These are phyloP conservation scores for Lyophyllum decastes DNA, from an alignment of 768 basidiomycete species.

Conservation along the genomic window DNA sequence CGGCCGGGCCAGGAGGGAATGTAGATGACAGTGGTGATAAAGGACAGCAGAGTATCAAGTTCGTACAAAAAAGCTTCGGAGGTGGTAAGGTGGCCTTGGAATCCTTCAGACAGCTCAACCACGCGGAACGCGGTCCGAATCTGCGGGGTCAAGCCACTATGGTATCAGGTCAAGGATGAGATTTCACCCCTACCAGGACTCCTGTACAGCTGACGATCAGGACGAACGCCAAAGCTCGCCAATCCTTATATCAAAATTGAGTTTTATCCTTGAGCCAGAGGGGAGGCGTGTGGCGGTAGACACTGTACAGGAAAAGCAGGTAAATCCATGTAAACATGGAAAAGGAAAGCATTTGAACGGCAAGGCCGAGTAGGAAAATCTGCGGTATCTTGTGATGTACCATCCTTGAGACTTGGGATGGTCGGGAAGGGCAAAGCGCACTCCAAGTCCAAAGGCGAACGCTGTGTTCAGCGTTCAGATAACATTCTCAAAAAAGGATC, in stretches of 20 bases:
- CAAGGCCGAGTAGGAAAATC: constrained; percentile 61
- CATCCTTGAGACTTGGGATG: constrained; percentile 53
- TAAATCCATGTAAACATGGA: constrained; percentile 4
- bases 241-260: constrained; percentile 52
- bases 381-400: constrained; percentile 56
- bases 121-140: constrained; percentile 65
- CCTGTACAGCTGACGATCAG: constrained; percentile 59
- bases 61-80: constrained; percentile 53
- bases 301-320: constrained; percentile 21
- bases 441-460: constrained; percentile 56
- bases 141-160: constrained; percentile 26
- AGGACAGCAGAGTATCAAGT: constrained; percentile 64
- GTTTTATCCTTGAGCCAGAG: constrained; percentile 40
- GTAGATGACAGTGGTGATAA: constrained; percentile 59
- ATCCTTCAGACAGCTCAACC: constrained; percentile 60
- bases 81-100: constrained; percentile 45
- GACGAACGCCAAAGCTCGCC: constrained; percentile 55
- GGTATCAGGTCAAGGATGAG: neutral
- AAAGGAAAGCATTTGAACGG: constrained; percentile 56
- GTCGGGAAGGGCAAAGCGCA: constrained; percentile 55
- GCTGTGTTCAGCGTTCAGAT: constrained; percentile 32
- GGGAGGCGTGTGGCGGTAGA: constrained; percentile 40
- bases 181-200: constrained; percentile 48
- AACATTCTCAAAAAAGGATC: too few species aligned
- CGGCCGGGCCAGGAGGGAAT: constrained; percentile 69